phyloP scores from a whole-genome alignment of 768 basidiomycete species.

The Sarcomyxa edulis region DNA sequence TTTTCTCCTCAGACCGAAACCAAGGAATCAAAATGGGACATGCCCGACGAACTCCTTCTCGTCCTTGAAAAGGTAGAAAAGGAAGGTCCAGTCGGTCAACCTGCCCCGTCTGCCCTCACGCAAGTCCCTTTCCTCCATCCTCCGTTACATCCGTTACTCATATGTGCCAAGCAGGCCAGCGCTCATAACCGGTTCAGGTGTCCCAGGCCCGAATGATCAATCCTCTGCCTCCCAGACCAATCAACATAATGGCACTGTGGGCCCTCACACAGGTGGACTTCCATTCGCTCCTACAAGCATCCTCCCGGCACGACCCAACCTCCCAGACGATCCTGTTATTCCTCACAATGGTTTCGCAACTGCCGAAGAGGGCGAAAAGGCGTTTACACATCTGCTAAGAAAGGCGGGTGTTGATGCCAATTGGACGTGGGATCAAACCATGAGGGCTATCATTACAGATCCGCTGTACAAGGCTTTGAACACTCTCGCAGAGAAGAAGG shows the following conservation, averaged over 20 bases:
- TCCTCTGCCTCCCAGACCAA: slow-evolving; percentile 45
- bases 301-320: slow-evolving; percentile 68
- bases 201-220: slow-evolving; percentile 41
- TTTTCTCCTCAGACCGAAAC: slow-evolving; percentile 54
- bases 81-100: slow-evolving; percentile 41
- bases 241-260: slow-evolving; percentile 45
- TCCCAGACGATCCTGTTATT: slow-evolving; percentile 84
- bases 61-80: slow-evolving; percentile 83
- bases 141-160: not conserved
- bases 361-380: slow-evolving; percentile 87
- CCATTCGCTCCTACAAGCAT: slow-evolving; percentile 59
- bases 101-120: slow-evolving; percentile 26
- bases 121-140: slow-evolving; percentile 13
- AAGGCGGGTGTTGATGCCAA: slow-evolving; percentile 87
- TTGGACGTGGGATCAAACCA: slow-evolving; percentile 98
- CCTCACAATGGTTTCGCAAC: slow-evolving; percentile 88
- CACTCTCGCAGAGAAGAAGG: slow-evolving; percentile 91
- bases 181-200: slow-evolving; percentile 35
- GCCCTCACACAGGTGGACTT: slow-evolving; percentile 46
- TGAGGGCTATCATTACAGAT: slow-evolving; percentile 97
- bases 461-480: slow-evolving; percentile 93
- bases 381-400: slow-evolving; percentile 84
- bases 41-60: slow-evolving; percentile 89
- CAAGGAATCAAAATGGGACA: slow-evolving; percentile 97
- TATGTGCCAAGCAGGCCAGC: slow-evolving; percentile 14